These are phyloP conservation scores for Zygosaccharomyces pseudobailii DNA, from an alignment of 1,139 yeast genomes.

Conservation along the genomic window DNA sequence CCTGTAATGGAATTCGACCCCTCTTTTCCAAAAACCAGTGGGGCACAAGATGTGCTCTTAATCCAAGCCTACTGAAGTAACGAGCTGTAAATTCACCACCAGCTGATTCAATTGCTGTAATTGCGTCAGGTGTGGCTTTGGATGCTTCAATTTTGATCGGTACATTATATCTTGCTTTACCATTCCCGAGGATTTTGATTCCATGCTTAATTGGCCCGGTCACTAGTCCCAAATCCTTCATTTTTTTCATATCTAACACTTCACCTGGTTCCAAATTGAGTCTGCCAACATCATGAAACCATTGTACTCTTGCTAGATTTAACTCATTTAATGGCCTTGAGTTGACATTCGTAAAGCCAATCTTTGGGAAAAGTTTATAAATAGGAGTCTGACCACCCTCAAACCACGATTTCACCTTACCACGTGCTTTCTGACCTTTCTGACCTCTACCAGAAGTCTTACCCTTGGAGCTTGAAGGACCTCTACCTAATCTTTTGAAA, in stretches of 20 bases:
- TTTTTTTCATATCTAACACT: slow-evolving; percentile 56
- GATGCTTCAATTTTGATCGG: slow-evolving; percentile 77
- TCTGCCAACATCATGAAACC: slow-evolving; percentile 63
- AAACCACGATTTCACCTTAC: slow-evolving; percentile 85
- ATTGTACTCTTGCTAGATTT: slow-evolving; percentile 55
- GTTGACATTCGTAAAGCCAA: slow-evolving; percentile 70
- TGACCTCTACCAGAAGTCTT: slow-evolving; percentile 97
- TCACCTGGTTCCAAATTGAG: slow-evolving; percentile 61
- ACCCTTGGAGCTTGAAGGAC: slow-evolving; percentile 91
- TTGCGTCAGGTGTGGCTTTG: slow-evolving; percentile 71
- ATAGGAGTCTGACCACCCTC: slow-evolving; percentile 99
- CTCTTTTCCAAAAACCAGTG: slow-evolving; percentile 58
- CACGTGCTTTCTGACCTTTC: slow-evolving; percentile 97
- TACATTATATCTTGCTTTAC: slow-evolving; percentile 50
- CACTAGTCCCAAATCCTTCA: slow-evolving; percentile 64
- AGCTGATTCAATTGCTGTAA: slow-evolving; percentile 60
- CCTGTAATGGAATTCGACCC: slow-evolving; percentile 78
- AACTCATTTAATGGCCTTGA: slow-evolving; percentile 48
- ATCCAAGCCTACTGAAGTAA: slow-evolving; percentile 61
- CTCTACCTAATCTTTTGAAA: slow-evolving; percentile 85
- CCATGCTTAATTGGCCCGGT: slow-evolving; percentile 75
- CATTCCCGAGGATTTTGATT: slow-evolving; percentile 72
- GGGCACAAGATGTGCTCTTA: slow-evolving; percentile 75
- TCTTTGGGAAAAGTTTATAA: slow-evolving; percentile 81
- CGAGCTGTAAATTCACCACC: slow-evolving; percentile 74